phyloP scores from a whole-genome alignment of 2,329 filamentous ascomycete genomes.

The Phialemoniopsis sp. region DNA sequence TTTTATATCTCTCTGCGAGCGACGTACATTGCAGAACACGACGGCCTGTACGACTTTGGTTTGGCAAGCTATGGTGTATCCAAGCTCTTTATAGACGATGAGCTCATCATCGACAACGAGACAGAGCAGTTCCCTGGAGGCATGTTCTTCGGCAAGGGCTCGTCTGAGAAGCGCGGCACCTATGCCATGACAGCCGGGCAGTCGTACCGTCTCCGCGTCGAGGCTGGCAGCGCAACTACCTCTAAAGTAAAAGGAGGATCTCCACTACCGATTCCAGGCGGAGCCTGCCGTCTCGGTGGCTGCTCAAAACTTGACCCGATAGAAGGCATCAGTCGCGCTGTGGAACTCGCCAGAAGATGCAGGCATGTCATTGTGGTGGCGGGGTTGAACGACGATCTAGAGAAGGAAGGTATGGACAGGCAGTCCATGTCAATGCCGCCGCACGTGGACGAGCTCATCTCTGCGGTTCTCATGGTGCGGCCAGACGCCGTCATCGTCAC shows the following conservation, averaged over 20 bases:
- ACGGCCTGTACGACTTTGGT: constrained; percentile 23
- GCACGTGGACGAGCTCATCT: constrained; percentile 25
- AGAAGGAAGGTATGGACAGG: constrained; percentile 15
- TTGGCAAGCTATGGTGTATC: constrained; percentile 24
- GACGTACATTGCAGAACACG: no score
- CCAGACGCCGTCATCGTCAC: constrained; percentile 53
- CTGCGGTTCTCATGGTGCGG: constrained; percentile 48
- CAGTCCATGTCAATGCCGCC: constrained; percentile 11
- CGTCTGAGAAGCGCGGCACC: constrained; percentile 22
- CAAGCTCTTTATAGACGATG: constrained; percentile 26
- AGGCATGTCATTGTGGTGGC: constrained; percentile 58
- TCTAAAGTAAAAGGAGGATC: constrained; percentile 22
- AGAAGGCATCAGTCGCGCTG: constrained; percentile 7
- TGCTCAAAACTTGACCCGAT: constrained; percentile 6
- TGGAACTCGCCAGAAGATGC: constrained; percentile 36
- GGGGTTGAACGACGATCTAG: constrained; percentile 44
- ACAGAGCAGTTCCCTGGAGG: constrained; percentile 21
- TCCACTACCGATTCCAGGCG: constrained; percentile 38
- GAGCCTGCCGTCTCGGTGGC: constrained; percentile 28
- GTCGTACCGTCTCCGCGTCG: constrained; percentile 21
- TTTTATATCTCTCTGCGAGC: no score
- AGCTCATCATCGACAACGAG: constrained; percentile 27
- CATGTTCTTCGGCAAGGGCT: constrained; percentile 24
- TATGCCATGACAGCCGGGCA: constrained; percentile 19
- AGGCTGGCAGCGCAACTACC: constrained; percentile 10